Evolutionary conservation across 805 yeast species (phyloP).

Genomic region (Yamadazyma endophytica): DNA sequence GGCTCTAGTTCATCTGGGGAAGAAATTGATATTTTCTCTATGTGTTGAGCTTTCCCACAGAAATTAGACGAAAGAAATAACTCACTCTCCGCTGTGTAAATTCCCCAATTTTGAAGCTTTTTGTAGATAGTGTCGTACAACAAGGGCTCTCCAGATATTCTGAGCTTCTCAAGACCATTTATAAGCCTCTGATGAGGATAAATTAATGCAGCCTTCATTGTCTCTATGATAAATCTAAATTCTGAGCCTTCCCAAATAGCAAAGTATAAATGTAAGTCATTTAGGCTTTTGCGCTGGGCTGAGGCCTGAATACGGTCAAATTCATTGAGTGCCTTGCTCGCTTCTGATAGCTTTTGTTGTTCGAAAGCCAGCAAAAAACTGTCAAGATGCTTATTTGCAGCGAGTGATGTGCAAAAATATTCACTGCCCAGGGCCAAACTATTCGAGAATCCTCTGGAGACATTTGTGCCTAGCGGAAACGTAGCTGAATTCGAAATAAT

Average conservation of each 20-base stretch:
- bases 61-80: conserved; percentile 7
- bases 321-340: no score
- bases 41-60: conserved; percentile 2
- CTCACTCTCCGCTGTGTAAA: conserved; percentile 7
- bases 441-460: conserved; percentile 22
- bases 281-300: conserved; percentile 12
- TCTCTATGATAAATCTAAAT: conserved; percentile 19
- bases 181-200: conserved; percentile 26
- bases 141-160: conserved; percentile 2
- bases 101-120: conserved; percentile 2
- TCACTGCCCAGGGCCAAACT: conserved; percentile 14
- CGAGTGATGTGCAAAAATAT: no score
- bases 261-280: conserved; percentile 24
- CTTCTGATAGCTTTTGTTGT: no score
- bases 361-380: no score
- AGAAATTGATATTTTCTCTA: conserved; percentile 11
- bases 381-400: no score
- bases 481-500: conserved; percentile 17
- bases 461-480: conserved; percentile 14
- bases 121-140: conserved; percentile 1
- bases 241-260: conserved; percentile 29
- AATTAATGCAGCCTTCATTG: conserved; percentile 23
- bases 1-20: conserved; percentile 15
- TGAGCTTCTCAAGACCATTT: conserved; percentile 1
- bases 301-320: no score